Evolutionary conservation across 2,329 filamentous ascomycete species (phyloP), one percentile per base, ranked within the genome.

Genomic region (Aspergillus brasiliensis): DNA sequence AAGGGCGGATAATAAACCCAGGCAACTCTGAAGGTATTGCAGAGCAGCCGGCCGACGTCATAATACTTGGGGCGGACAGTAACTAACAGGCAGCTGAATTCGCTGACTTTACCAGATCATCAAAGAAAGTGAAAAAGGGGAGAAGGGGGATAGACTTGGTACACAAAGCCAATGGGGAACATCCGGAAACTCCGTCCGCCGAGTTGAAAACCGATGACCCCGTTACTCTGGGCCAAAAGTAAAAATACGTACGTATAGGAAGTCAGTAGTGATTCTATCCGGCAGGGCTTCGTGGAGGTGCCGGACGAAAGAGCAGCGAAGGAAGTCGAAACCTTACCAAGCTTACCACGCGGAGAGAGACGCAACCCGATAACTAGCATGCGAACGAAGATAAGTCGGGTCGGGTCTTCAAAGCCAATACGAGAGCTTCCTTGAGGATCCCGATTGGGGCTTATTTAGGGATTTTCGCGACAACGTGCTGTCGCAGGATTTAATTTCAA

Each of bases 41-140:
- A 27, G 25, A 34, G 52, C n/a, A 42, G 27, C 25, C 25, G n/a
- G 46, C 48, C 65, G 59, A 69, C 64, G 66, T 69, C 67, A 69
- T 67, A 28, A 28, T 58, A 55, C 52, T 57, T 63, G 56, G 56
- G 44, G 13, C 28, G 53, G 56, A 62, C 52, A 56, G 57, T 49
- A 31, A 28, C 47, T 49, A 31, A 28, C 47, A 56, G 42, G 28
- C 47, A 55, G 52, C 52, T 44, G 38, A 55, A 40, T 38, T n/a
- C 21, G 38, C 42, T 38, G 52, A 44, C 42, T 17, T n/a, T 37
- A 27, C 25, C 23, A 31, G 38, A 21, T 44, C 38, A 55, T 37
- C 8, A 8, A 46, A 25, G 51, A 44, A 34, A 13, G 28, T 34
- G 28, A 34, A 34, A 34, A 34, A 34, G 28, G 11, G 28, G 28